Evolutionary conservation across 805 yeast genomes (phyloP).

Genomic region (Tetrapisispora phaffii): DNA sequence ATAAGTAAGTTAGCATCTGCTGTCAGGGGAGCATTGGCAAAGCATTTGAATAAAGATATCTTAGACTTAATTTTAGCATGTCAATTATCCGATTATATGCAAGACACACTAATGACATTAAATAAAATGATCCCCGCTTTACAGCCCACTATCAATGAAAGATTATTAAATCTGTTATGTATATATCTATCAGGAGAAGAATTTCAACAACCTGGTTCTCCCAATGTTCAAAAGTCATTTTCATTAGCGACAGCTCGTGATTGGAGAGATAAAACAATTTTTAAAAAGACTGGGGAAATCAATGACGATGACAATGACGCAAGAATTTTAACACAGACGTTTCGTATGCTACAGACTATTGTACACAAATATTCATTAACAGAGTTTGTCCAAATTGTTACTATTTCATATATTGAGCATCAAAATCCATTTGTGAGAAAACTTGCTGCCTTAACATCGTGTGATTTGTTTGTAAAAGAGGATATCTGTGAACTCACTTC

Average conservation of each 20-base stretch:
- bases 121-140: slow-evolving; percentile 71
- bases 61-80: slow-evolving; percentile 72
- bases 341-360: slow-evolving; percentile 66
- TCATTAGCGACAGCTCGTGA: slow-evolving; percentile 60
- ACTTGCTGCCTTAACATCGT: slow-evolving; percentile 75
- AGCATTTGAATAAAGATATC: slow-evolving; percentile 73
- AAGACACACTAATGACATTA: slow-evolving; percentile 59
- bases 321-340: slow-evolving; percentile 59
- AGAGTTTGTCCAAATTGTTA: slow-evolving; percentile 80
- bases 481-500: slow-evolving; percentile 80
- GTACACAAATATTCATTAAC: slow-evolving; percentile 68
- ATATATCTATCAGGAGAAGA: slow-evolving; percentile 70
- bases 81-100: slow-evolving; percentile 75
- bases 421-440: slow-evolving; percentile 70
- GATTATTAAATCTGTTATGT: slow-evolving; percentile 61
- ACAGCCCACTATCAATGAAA: slow-evolving; percentile 59
- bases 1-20: slow-evolving; percentile 78
- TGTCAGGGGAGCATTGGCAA: slow-evolving; percentile 87
- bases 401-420: slow-evolving; percentile 75
- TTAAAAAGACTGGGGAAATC: slow-evolving; percentile 51
- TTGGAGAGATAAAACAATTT: slow-evolving; percentile 63
- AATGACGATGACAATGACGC: slow-evolving; percentile 39
- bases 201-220: slow-evolving; percentile 80
- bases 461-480: slow-evolving; percentile 64
- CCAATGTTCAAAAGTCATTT: slow-evolving; percentile 51